Base-by-base conservation (phyloP, 2,329 filamentous ascomycete species). In the Phialocephala subalpina region DNA sequence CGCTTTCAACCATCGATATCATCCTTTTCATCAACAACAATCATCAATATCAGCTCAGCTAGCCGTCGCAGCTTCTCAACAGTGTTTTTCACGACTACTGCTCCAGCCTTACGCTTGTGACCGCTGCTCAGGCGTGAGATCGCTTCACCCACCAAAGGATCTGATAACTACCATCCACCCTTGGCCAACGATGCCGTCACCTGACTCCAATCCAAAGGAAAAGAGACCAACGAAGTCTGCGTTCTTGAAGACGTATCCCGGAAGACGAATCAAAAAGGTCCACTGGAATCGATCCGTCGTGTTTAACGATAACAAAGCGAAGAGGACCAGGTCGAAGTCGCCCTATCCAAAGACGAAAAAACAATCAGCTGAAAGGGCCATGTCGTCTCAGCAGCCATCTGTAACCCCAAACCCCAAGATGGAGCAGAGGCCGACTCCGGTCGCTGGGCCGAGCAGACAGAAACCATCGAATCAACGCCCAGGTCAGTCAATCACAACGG, bases 1-100 rank as follows among this genome's bases (percentile, higher is more conserved):
- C 70, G 66, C 66, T 53, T 65, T 49, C 60, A 64, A 64, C 57
- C 60, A 69, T 66, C 60, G 52, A 60, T 47, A 60, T 33, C 33
- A 58, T 61, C 49, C 29, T 7, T 69, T 66, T 61, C 63, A 69
- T 69, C 67, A 65, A 66, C 62, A 53, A 36, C 56, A 33, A 58
- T 58, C 59, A 65, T 62, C 42, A 52, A 58, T 52, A 67, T 67
- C 64, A 52, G 29, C 53, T 16, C 11, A 53, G 22, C 57, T 36
- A 60, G 53, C 45, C 36, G 27, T 65, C 52, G 29, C 8, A 33
- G 12, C 3, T 27, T 29, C 14, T 22, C 36, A 45, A 18, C 22
- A 25, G 33, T 27, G 40, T 58, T 58, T 58, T 22, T 45, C 38
- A 25, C 35, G 55, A 25, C 25, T 45, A 20, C 35, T 36, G 56